Base-by-base conservation (phyloP, 2,329 filamentous ascomycete genomes). In the Chaetomiaceae sp. region DNA sequence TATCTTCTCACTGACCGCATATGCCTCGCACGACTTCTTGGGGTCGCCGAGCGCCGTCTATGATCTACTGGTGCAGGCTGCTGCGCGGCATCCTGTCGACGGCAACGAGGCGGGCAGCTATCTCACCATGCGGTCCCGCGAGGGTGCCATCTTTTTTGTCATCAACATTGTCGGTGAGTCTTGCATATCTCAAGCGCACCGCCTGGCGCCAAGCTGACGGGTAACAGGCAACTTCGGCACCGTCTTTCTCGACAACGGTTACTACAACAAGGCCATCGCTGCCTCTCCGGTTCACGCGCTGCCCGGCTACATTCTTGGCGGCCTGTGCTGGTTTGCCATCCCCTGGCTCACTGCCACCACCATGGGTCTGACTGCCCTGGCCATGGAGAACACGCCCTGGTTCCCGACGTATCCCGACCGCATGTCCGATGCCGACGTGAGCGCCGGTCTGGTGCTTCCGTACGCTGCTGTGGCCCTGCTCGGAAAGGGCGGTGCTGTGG, bases 231-330 rank as follows among this genome's bases (percentile, higher is more conserved):
- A 90, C 66, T 93, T 91, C 50, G 84, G 76, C 48, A 89, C 86
- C 1, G 86, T 94, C 4, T 94, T 94, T 70, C 74, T 88, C 36
- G 88, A 94, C 60, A 90, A 90, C 54, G 83, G 85, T 14, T 95
- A 94, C 70, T 95, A 89, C 68, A 93, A 95, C 74, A 95, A 95
- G 66, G 89, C 88, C 14, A 95, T 95, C 58, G 88, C 90, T 6
- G 88, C 90, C 0, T 84, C 81, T 18, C 88, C 88, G 1, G 84
- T 91, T 0, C 82, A 91, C 50, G 90, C 89, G 0, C 78, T 96
- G 2, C 89, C 89, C 0, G 89, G 89, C 15, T 95, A 95, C 60
- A 83, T 95, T 45, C 77, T 91, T 51, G 89, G 89, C 5, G 89
- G 90, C 18, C 74, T 95, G 1, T 83, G 79, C 40, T 95, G 89